Evolutionary conservation across 768 basidiomycete species (phyloP), one percentile per base, ranked within the genome.

Genomic region (Leccinellum rugosiceps): DNA sequence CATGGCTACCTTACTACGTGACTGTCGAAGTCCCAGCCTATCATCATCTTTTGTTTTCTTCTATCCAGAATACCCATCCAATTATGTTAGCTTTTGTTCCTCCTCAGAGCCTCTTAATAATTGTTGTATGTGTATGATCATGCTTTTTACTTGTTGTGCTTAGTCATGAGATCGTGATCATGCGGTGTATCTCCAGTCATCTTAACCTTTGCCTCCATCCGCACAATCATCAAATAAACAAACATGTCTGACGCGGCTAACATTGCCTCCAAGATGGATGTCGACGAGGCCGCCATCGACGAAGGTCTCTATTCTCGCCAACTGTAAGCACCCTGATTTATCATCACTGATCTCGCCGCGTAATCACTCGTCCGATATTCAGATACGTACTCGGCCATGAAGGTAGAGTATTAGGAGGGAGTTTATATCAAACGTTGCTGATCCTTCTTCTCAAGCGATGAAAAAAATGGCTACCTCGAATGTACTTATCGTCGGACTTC

Each of bases 401-500:
- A 83, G 95, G 95, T 92, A 54, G 46, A 53, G 13, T 28, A 4
- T 10, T 21, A 35, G 13, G 51, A 28, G 46, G 31, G n/a, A 26
- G 31, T 26, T 28, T 47, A 17, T 32, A 50, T 23, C 21, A n/a
- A 51, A 23, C 3, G 15, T 65, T 23, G 46, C 61, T 73, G 50
- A 76, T 31, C 9, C 21, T 30, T n/a, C 46, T 26, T 47, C n/a
- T 11, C 8, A 64, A 98, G 96, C 96, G 46, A 98, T 98, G 97
- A 97, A 97, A 81, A 88, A 87, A 69, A 98, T 99, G 97, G 96
- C 97, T 7, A 79, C 83, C 15, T 98, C 95, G 35, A 97, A 97
- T 69, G 90, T 98, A 43, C 83, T 99, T 60, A 85, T 99, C 61
- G 87, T 97, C 47, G 97, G 97, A 10, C 75, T 94, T 68, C 87